phyloP scores from a whole-genome alignment of 257 asterid genomes.

The Coffea eugenioides region DNA sequence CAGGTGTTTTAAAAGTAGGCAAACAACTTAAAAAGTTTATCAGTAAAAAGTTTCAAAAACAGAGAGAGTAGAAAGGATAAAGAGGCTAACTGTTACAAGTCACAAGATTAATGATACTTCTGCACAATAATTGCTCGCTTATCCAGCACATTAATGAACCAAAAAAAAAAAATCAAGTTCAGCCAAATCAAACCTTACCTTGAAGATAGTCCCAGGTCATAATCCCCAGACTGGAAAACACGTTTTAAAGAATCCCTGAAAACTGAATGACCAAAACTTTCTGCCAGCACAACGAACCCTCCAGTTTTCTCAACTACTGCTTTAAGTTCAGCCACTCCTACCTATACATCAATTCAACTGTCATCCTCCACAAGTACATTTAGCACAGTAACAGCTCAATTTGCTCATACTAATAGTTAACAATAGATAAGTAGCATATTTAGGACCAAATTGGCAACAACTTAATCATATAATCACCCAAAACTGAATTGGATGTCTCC shows the following conservation, averaged over 20 bases:
- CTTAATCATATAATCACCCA: too few species aligned
- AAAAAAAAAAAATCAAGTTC: conserved; percentile 6
- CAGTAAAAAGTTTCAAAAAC: background rate
- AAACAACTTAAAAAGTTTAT: background rate
- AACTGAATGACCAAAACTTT: conserved; percentile 96
- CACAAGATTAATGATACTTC: background rate
- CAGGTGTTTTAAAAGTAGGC: background rate
- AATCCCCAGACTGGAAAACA: conserved; percentile 78
- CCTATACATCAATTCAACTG: conserved; percentile 43
- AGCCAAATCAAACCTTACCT: conserved; percentile 57
- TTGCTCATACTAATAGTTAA: background rate
- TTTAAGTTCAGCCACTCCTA: conserved; percentile 95
- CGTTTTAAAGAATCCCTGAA: conserved; percentile 82
- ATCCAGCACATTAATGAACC: background rate
- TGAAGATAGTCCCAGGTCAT: conserved; percentile 83
- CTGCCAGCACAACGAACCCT: conserved; percentile 91
- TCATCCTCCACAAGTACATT: background rate
- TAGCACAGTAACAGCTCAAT: background rate
- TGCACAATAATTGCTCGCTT: background rate
- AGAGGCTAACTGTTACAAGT: background rate
- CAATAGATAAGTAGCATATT: background rate
- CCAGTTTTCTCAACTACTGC: conserved; percentile 91
- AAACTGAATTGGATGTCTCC: too few species aligned
- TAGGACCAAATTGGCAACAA: background rate
- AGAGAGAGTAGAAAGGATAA: background rate